Conservation (phyloP, 805 yeast genomes). For the Yamadazyma nakazawae region DNA sequence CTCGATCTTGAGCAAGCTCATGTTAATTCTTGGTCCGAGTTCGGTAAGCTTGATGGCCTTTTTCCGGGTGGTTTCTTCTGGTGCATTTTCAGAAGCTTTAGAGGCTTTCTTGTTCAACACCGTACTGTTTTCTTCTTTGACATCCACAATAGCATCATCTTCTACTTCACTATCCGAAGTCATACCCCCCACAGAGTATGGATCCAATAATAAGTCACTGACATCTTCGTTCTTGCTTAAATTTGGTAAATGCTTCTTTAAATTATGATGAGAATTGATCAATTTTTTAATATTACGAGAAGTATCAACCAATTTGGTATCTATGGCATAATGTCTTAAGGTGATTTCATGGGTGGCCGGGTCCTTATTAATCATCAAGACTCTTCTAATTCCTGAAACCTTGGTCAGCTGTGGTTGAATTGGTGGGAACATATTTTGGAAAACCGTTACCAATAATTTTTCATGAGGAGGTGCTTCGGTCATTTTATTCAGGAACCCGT, state of each 20-base stretch:
- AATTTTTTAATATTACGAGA: slow-evolving; percentile 70
- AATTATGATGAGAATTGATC: slow-evolving; percentile 56
- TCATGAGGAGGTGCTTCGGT: slow-evolving; percentile 66
- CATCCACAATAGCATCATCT: slow-evolving; percentile 79
- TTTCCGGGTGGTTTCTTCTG: slow-evolving; percentile 41
- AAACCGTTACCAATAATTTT: slow-evolving; percentile 79
- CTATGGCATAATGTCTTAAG: slow-evolving; percentile 84
- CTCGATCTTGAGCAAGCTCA: slow-evolving; percentile 80
- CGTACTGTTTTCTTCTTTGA: slow-evolving; percentile 28
- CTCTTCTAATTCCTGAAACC: slow-evolving; percentile 74
- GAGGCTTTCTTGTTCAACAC: slow-evolving; percentile 18
- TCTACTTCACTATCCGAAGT: slow-evolving; percentile 94
- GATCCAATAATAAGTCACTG: slow-evolving; percentile 79
- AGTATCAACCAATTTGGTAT: slow-evolving; percentile 79
- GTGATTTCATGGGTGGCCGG: slow-evolving; percentile 71
- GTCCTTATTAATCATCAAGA: slow-evolving; percentile 75
- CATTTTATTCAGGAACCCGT: slow-evolving; percentile 74
- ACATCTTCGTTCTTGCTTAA: slow-evolving; percentile 67
- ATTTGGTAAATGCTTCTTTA: slow-evolving; percentile 67
- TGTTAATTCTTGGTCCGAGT: slow-evolving; percentile 83
- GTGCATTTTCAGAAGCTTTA: slow-evolving; percentile 17
- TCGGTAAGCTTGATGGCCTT: slow-evolving; percentile 91
- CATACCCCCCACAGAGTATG: slow-evolving; percentile 73
- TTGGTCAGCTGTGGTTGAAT: slow-evolving; percentile 81
- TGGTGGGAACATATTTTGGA: slow-evolving; percentile 95